phyloP scores from a whole-genome alignment of 2,329 filamentous ascomycete genomes.

The Daldinia eschscholtzii region DNA sequence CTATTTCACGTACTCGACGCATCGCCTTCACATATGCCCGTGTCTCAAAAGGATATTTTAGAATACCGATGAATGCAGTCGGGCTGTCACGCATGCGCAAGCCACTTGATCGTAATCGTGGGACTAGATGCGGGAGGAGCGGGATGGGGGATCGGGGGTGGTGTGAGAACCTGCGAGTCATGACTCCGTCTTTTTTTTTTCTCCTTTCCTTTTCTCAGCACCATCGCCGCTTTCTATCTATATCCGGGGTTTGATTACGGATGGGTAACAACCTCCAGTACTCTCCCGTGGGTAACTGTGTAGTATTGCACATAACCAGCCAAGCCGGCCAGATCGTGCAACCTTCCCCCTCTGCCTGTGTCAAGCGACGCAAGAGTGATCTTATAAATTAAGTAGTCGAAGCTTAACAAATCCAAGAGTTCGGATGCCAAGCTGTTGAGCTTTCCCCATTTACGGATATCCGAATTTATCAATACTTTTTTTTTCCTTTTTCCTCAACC shows the following conservation, averaged over 20 bases:
- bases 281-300: constrained; percentile 9
- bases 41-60: constrained; percentile 28
- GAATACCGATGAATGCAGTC: constrained; percentile 42
- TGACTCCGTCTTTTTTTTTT: constrained; percentile 11
- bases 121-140: constrained; percentile 42
- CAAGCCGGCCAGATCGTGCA: constrained; percentile 37
- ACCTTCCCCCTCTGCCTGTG: constrained; percentile 31
- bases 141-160: constrained; percentile 35
- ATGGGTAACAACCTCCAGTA: constrained; percentile 18
- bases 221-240: constrained; percentile 37
- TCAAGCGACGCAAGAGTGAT: constrained; percentile 31
- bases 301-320: constrained; percentile 28
- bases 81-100: constrained; percentile 38
- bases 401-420: constrained; percentile 39
- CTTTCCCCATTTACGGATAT: constrained; percentile 38
- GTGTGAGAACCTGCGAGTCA: constrained; percentile 39
- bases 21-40: constrained; percentile 32
- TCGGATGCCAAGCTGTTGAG: constrained; percentile 39
- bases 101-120: constrained; percentile 42
- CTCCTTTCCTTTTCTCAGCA: constrained; percentile 29
- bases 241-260: constrained; percentile 41
- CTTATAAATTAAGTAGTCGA: constrained; percentile 37
- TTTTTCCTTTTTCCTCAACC: constrained; percentile 17
- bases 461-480: constrained; percentile 22
- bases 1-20: constrained; percentile 12